Evolutionary conservation across 1,284 basidiomycete genomes (phyloP).

Genomic region (Pisolithus thermaeus): DNA sequence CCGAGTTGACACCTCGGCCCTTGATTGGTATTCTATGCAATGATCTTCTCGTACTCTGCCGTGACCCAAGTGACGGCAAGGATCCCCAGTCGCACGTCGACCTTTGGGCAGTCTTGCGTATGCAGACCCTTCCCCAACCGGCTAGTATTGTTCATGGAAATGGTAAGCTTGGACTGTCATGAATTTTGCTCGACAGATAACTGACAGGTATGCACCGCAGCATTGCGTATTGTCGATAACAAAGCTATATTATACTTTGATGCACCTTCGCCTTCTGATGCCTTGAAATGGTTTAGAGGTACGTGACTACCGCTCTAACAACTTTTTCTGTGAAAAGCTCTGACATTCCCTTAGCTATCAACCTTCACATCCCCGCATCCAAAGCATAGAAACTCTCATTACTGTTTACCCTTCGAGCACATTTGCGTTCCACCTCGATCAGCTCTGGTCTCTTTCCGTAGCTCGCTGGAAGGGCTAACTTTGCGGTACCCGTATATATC

Average conservation of each 20-base stretch:
- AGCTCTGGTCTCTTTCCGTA: slow-evolving; percentile 4
- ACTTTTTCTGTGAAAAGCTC: slow-evolving; percentile 4
- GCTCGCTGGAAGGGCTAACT: slow-evolving; percentile 11
- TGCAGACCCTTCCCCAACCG: slow-evolving; percentile 85
- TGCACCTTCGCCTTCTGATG: slow-evolving; percentile 75
- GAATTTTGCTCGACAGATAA: slow-evolving; percentile 5
- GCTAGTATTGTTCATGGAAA: slow-evolving; percentile 88
- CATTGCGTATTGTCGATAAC: slow-evolving; percentile 77
- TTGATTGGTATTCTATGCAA: slow-evolving; percentile 84
- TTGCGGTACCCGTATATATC: slow-evolving; percentile 27
- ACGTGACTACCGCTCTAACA: slow-evolving; percentile 18
- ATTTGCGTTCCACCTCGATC: slow-evolving; percentile 4
- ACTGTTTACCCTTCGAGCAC: slow-evolving; percentile 5
- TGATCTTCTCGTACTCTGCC: slow-evolving; percentile 86
- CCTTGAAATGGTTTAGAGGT: slow-evolving; percentile 89
- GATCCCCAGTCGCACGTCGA: slow-evolving; percentile 74
- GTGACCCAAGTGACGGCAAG: slow-evolving; percentile 70
- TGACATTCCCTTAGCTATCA: slow-evolving; percentile 42
- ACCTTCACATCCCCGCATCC: slow-evolving; percentile 55
- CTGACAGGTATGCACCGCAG: slow-evolving; percentile 31
- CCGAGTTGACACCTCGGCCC: slow-evolving; percentile 70
- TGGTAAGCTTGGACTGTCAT: slow-evolving; percentile 42
- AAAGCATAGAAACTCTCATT: slow-evolving; percentile 33
- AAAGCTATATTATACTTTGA: slow-evolving; percentile 93
- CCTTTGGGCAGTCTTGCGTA: slow-evolving; percentile 87